Evolutionary conservation across 1,284 basidiomycete species (phyloP), one percentile per base, ranked within the genome.

Genomic region (Cutaneotrichosporon spelunceum): DNA sequence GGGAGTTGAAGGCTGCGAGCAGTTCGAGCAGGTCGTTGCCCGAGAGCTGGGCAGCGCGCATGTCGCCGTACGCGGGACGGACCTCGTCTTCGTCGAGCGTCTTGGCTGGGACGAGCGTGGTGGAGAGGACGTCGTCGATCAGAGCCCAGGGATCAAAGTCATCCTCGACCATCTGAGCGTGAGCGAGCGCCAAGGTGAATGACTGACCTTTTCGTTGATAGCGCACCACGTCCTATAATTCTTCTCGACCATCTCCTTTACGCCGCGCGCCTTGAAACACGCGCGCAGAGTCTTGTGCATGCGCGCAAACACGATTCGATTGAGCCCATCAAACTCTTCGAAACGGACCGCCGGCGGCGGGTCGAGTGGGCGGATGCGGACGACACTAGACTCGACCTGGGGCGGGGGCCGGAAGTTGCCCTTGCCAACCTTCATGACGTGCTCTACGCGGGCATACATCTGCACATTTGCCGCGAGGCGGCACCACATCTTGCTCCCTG

Each of bases 351-450:
- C 90, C 2, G 96, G 96, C 0, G 96, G 95, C 1, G 96, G 96
- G 75, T 99, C 93, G 59, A 90, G 83, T 0, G 95, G 96, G 9
- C 88, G 90, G 64, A 99, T 85, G 53, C 95, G 85, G 48, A 99
- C 88, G 59, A 99, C 96, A 33, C 86, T 88, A 39, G 87, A 90
- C 79, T 99, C 96, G 56, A 99, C 96, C 76, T 92, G 86, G 0
- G 96, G 96, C 27, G 96, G 90, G 0, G 96, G 96, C 29, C 95
- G 84, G 82, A 99, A 99, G 79, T 96, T 95, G 78, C 94, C 95
- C 72, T 91, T 89, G 39, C 88, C 89, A 42, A 99, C 95, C 72
- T 96, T 91, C 88, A 98, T 94, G 64, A 98, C 85, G 72, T 98
- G 88, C 78, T 97, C 93, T 29, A 99, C 93, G 75, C 94, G 93